Conservation (phyloP, 1,139 yeast species). For the Candida buenavistaensis region DNA sequence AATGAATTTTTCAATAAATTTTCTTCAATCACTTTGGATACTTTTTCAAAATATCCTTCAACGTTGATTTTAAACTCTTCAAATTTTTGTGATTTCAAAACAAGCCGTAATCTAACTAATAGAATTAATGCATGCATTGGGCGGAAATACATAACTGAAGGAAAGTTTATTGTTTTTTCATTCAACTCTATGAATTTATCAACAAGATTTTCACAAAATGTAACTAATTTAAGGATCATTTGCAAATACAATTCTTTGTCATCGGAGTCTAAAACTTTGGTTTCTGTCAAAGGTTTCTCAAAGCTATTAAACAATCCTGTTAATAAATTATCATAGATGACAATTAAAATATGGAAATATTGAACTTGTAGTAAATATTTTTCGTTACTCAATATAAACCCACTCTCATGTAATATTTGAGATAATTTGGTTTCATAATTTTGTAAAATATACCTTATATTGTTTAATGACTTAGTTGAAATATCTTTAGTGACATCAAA, state of each 20-base stretch:
- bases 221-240: slow-evolving; percentile 39
- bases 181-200: slow-evolving; percentile 44
- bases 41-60: slow-evolving; percentile 33
- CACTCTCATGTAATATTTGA: slow-evolving; percentile 26
- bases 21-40: slow-evolving; percentile 23
- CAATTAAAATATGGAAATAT: slow-evolving; percentile 48
- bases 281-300: not conserved
- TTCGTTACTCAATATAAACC: slow-evolving; percentile 26
- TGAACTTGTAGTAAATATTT: slow-evolving; percentile 35
- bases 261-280: slow-evolving; percentile 4
- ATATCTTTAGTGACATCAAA: slow-evolving; percentile 3
- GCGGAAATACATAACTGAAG: slow-evolving; percentile 55
- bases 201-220: slow-evolving; percentile 44
- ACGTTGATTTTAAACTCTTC: slow-evolving; percentile 32
- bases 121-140: slow-evolving; percentile 57
- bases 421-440: slow-evolving; percentile 25
- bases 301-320: slow-evolving; percentile 24
- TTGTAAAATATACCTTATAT: slow-evolving; percentile 13
- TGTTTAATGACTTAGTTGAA: slow-evolving; percentile 3
- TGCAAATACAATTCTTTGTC: slow-evolving; percentile 26
- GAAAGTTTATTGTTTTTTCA: slow-evolving; percentile 40
- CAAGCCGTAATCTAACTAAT: slow-evolving; percentile 43
- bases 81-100: slow-evolving; percentile 40
- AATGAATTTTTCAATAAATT: slow-evolving; percentile 30
- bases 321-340: slow-evolving; percentile 49